phyloP scores from a whole-genome alignment of 345 rosid species.

The Geranium brycei region DNA sequence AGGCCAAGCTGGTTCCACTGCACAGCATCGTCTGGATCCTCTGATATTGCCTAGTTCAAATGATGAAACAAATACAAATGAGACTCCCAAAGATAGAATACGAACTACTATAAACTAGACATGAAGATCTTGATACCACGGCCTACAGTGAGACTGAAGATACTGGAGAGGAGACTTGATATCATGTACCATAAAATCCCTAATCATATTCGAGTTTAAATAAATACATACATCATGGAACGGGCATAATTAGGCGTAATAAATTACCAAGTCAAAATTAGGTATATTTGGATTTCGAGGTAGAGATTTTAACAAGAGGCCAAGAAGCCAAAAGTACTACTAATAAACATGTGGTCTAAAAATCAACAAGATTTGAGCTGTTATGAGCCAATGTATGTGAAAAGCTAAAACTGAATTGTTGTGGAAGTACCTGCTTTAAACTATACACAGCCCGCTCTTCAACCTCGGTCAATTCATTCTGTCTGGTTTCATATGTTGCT shows the following conservation, averaged over 20 bases:
- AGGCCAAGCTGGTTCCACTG: slow-evolving; percentile 97
- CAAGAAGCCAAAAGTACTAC: too few species aligned
- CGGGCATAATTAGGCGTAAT: not conserved
- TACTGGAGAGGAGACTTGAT: not conserved
- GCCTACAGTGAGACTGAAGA: not conserved
- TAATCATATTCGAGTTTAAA: too few species aligned
- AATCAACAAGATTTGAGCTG: too few species aligned
- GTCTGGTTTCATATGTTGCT: slow-evolving; percentile 61
- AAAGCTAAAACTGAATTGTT: not conserved
- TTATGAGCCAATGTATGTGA: not conserved
- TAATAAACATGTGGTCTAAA: too few species aligned
- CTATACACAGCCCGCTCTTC: slow-evolving; percentile 67
- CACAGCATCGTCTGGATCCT: slow-evolving; percentile 79
- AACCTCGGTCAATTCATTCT: slow-evolving; percentile 43
- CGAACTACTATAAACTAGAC: not conserved
- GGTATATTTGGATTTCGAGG: too few species aligned
- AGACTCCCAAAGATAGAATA: too few species aligned
- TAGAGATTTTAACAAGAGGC: too few species aligned
- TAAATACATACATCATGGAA: not conserved
- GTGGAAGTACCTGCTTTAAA: slow-evolving; percentile 61
- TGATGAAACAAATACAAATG: not conserved
- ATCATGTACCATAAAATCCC: not conserved
- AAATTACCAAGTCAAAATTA: too few species aligned
- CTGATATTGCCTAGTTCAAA: slow-evolving; percentile 46
- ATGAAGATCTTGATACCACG: not conserved